Base-by-base conservation (phyloP, 495 filamentous ascomycete species). In the Xylaria longipes region DNA sequence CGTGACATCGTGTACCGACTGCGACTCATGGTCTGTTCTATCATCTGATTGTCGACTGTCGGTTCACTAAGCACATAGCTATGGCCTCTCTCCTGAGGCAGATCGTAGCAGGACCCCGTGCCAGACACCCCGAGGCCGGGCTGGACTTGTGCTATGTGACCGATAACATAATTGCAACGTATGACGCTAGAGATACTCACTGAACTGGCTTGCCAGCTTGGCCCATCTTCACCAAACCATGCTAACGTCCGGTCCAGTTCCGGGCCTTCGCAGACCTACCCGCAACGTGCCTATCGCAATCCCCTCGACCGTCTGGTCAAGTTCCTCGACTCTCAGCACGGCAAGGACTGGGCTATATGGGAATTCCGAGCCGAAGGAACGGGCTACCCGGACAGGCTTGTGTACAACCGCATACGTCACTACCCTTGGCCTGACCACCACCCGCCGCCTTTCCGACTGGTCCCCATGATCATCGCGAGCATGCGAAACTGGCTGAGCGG, bases 401-500 rank as follows among this genome's bases (percentile, higher is more conserved):
- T 99, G 1, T 93, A 95, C 76, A 85, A 87, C 37, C 84, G 94
- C 0, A 90, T 98, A 60, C 87, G 91, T 72, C 96, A 98, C 82
- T 98, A 92, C 74, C 96, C 96, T 1, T 99, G 93, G 88, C 97
- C 97, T 0, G 96, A 99, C 79, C 96, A 99, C 78, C 96, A 98
- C 79, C 97, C 96, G 39, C 96, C 96, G 70, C 96, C 97, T 4
- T 98, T 99, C 76, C 87, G 88, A 39, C 81, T 97, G 17, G 91
- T 98, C 29, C 95, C 94, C 1, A 84, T 91, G 76, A 93, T 97
- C n/a, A 88, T 97, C 85, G 94, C 88, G 7, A 91, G 91, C 73
- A 97, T 98, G 94, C 87, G 91, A 64, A 91, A 94, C 69, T 97
- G 94, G 94, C 77, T 97, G 45, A 81, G 87, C 33, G 88, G 83